Conservation (phyloP, 148 eudicot genomes). For the Rhododendron williamsianum region DNA sequence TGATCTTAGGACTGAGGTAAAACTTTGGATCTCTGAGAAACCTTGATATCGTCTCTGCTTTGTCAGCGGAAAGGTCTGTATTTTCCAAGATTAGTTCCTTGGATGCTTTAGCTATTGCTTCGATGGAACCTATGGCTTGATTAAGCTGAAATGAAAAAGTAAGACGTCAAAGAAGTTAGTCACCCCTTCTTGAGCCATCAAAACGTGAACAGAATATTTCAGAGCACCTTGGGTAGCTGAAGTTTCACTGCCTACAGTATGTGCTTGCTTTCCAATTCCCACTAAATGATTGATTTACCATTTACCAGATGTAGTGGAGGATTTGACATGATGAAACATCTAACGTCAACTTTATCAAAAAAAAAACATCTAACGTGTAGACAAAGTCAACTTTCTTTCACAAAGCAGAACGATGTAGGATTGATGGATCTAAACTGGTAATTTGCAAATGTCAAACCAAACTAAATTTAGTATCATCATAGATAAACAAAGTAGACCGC, state of each 20-base stretch:
- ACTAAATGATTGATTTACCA: neutral
- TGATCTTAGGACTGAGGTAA: conserved; percentile 67
- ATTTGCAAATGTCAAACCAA: neutral
- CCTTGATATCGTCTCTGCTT: conserved; percentile 68
- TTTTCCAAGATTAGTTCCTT: conserved; percentile 66
- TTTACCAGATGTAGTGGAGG: neutral
- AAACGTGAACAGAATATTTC: neutral
- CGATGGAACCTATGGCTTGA: conserved; percentile 88
- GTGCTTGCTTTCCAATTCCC: neutral
- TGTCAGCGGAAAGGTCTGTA: conserved; percentile 86
- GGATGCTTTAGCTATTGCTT: conserved; percentile 88
- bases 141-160: conserved; percentile 61
- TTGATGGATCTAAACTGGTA: neutral
- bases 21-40: conserved; percentile 79
- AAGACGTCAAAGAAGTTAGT: neutral
- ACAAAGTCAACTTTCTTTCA: neutral
- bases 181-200: neutral
- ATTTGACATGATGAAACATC: neutral
- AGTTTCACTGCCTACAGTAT: neutral
- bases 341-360: no score
- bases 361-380: neutral
- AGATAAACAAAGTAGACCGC: neutral
- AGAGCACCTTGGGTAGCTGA: neutral
- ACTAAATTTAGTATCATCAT: neutral
- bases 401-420: neutral